Evolutionary conservation across 495 filamentous ascomycete genomes (phyloP).

Genomic region (Chaetomium tenue): DNA sequence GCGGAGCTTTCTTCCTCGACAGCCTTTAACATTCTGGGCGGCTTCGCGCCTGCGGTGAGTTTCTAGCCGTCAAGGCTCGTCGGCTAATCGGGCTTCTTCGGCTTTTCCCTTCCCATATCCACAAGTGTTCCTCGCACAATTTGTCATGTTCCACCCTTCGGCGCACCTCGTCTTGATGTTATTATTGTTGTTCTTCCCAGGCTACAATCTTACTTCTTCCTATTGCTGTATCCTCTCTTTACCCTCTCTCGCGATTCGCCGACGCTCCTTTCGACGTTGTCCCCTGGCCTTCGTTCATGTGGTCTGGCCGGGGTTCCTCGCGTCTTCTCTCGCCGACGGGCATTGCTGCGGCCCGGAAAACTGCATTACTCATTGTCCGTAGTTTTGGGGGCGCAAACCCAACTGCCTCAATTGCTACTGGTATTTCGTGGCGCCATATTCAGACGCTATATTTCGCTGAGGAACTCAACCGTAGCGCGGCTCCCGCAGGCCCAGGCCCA

Average conservation of each 20-base stretch:
- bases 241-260: constrained; percentile 3
- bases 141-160: not conserved
- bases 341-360: not conserved
- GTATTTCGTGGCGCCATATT: not conserved
- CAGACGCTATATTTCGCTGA: not conserved
- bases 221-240: not conserved
- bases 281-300: constrained; percentile 12
- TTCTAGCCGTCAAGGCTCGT: not conserved
- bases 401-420: not conserved
- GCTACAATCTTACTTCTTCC: not conserved
- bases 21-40: not conserved
- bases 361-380: not conserved
- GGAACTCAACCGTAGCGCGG: not conserved
- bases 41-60: not conserved
- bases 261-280: constrained; percentile 19
- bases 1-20: not conserved
- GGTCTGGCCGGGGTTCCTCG: constrained; percentile 11
- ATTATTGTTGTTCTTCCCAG: not conserved
- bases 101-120: not conserved
- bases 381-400: not conserved
- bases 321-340: not conserved
- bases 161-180: not conserved
- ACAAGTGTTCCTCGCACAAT: not conserved
- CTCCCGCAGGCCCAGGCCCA: not conserved
- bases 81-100: not conserved